Base-by-base conservation (phyloP, 2,329 filamentous ascomycete species). In the Mycosphaerelloides madeirae region DNA sequence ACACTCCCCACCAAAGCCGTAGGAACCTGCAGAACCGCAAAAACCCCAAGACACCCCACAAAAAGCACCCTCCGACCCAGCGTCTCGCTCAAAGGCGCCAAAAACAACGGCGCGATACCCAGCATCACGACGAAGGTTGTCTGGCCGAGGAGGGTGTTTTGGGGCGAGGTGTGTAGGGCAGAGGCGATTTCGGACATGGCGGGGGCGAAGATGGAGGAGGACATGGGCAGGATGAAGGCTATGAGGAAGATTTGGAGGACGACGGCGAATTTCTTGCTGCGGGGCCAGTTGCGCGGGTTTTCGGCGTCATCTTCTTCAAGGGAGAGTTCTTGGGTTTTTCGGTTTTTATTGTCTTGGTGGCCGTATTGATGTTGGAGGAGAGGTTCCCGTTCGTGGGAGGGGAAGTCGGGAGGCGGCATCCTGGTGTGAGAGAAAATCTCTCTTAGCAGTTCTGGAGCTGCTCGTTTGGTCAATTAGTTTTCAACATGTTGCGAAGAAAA, bases 91-190 rank as follows among this genome's bases (percentile, higher is more conserved):
- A 73, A 56, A 0, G 71, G 71, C 6, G 71, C 71, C 6, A 73
- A 62, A 11, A 73, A 57, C 2, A 74, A 60, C 9, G 71, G 70
- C 0, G 70, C 70, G 6, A 73, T 55, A 13, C 71, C 73, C 1
- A 75, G 61, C 63, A 71, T 69, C 41, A 73, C 63, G 2, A 75
- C 69, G 44, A 73, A 76, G 9, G 67, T 69, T 1, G 71, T 73
- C 3, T 71, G 74, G 13, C 70, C 68, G 8, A 65, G 68, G 18
- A 74, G 68, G 13, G 58, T 57, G 8, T 65, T 62, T 3, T 59
- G 38, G 12, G 38, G 15, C 9, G 37, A 12, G 5, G 25, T 18
- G 7, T 13, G 14, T 20, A 45, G 31, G 29, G 36, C 14, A 3
- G 11, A 2, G 19, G 38, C 18, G 43, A 45, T 35, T 15, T 40